phyloP scores from a whole-genome alignment of 768 basidiomycete species.

The Amanita muscaria region DNA sequence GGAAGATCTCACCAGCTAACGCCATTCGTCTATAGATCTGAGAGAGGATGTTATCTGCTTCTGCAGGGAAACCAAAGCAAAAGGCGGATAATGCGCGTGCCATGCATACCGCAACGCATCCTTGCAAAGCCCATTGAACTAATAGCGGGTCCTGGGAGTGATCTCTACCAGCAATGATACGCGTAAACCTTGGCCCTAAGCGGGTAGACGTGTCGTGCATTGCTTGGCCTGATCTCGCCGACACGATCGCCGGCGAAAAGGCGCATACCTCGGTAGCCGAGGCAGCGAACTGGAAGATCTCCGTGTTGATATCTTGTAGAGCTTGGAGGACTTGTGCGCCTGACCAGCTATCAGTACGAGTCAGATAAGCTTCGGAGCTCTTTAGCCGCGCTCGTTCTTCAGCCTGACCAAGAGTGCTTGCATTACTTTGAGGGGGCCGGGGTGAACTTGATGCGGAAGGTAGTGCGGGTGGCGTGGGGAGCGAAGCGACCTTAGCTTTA shows the following conservation, averaged over 20 bases:
- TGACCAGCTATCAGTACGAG: slow-evolving; percentile 67
- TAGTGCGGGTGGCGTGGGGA: slow-evolving; percentile 13
- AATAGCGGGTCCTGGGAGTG: slow-evolving; percentile 70
- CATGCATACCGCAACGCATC: slow-evolving; percentile 57
- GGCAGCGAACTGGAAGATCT: slow-evolving; percentile 74
- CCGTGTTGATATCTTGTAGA: slow-evolving; percentile 71
- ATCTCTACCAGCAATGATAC: slow-evolving; percentile 52
- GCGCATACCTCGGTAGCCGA: slow-evolving; percentile 62
- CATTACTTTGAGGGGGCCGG: slow-evolving; percentile 7
- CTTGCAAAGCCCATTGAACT: slow-evolving; percentile 70
- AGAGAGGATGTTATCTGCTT: slow-evolving; percentile 55
- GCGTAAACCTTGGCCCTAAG: slow-evolving; percentile 53
- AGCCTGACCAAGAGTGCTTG: slow-evolving; percentile 19
- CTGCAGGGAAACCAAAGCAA: slow-evolving; percentile 66
- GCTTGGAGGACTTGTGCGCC: slow-evolving; percentile 74
- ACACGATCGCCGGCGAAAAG: slow-evolving; percentile 29
- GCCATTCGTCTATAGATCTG: slow-evolving; percentile 56
- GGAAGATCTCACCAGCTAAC: slow-evolving; percentile 33
- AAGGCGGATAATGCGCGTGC: slow-evolving; percentile 62
- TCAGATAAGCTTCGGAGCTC: slow-evolving; percentile 59
- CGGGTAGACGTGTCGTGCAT: slow-evolving; percentile 54
- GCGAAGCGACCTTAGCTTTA: slow-evolving; percentile 16
- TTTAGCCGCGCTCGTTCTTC: slow-evolving; percentile 52
- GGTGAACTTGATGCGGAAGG: slow-evolving; percentile 12
- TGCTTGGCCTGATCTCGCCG: slow-evolving; percentile 37